A percentile compares a stretch with the other conserved stretches of the same genome.
Conservation (phyloP, 441 rosid species). For the Erodium trifolium region DNA sequence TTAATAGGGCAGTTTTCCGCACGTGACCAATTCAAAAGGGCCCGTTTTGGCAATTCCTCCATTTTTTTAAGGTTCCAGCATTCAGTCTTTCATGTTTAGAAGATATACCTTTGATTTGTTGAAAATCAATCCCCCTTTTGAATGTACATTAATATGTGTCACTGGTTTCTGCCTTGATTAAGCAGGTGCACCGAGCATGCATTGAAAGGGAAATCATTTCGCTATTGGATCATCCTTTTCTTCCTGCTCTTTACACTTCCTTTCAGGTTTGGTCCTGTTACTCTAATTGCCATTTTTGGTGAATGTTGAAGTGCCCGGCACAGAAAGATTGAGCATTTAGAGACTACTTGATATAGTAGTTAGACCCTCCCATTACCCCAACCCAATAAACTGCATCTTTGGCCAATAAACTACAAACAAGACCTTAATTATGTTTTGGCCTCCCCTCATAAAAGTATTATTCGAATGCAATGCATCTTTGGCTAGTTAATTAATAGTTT, state of each 20-base stretch:
- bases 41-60: too few relatives aligned
- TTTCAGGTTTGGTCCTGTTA: constrained; percentile 52
- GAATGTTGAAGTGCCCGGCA: neutral
- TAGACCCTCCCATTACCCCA: too few relatives aligned
- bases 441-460: neutral
- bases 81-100: neutral
- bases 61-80: neutral
- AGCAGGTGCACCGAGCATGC: constrained; percentile 88
- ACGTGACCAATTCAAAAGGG: too few relatives aligned
- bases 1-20: too few relatives aligned
- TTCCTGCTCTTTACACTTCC: constrained; percentile 79
- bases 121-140: too few relatives aligned
- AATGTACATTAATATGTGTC: neutral
- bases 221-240: constrained; percentile 87
- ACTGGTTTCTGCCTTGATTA: neutral
- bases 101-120: constrained; percentile 6
- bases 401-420: too few relatives aligned
- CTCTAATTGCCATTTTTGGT: neutral
- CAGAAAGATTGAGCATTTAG: too few relatives aligned
- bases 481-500: neutral
- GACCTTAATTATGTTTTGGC: too few relatives aligned
- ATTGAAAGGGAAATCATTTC: constrained; percentile 85
- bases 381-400: too few relatives aligned
- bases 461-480: constrained; percentile 1
- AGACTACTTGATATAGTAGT: too few relatives aligned